These are phyloP conservation scores for Sclerotinia nivalis DNA, from an alignment of 2,329 filamentous ascomycete species.

Conservation along the genomic window DNA sequence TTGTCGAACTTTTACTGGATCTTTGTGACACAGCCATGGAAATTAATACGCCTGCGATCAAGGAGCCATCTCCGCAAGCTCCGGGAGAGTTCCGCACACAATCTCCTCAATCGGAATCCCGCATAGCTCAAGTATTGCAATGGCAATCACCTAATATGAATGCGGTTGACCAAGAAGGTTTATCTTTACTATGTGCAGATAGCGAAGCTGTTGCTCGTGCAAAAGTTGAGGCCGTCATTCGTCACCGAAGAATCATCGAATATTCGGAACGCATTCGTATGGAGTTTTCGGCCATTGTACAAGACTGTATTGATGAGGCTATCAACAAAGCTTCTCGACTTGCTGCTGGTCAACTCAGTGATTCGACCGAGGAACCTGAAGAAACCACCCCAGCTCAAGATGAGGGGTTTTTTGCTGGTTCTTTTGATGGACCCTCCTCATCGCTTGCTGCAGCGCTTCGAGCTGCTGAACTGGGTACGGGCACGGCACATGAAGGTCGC, in stretches of 20 bases:
- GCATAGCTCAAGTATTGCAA: conserved; percentile 89
- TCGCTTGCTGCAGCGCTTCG: conserved; percentile 56
- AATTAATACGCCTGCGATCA: conserved; percentile 91
- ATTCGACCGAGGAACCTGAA: conserved; percentile 59
- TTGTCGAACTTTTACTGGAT: conserved; percentile 92
- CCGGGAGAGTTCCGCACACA: conserved; percentile 84
- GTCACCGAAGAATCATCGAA: conserved; percentile 89
- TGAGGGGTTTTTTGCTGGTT: conserved; percentile 53
- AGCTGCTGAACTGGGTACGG: conserved; percentile 35
- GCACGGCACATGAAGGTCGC: conserved; percentile 42
- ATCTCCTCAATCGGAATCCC: conserved; percentile 92
- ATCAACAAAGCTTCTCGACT: conserved; percentile 87
- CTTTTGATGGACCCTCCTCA: conserved; percentile 56
- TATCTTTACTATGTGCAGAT: conserved; percentile 84
- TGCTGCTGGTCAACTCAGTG: conserved; percentile 79
- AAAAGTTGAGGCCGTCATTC: conserved; percentile 91
- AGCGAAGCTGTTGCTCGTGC: conserved; percentile 80
- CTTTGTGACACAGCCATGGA: conserved; percentile 94
- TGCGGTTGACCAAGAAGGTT: conserved; percentile 87
- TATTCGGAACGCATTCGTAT: conserved; percentile 94
- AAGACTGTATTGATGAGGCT: conserved; percentile 93
- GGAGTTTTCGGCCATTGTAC: conserved; percentile 88
- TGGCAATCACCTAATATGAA: conserved; percentile 95
- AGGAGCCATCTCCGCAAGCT: conserved; percentile 69
- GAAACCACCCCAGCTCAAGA: conserved; percentile 51